A percentile compares a stretch with the other conserved stretches of the same genome.
Evolutionary conservation across 139 green algal species (phyloP).

Genomic region (Yamagishiella unicocca): DNA sequence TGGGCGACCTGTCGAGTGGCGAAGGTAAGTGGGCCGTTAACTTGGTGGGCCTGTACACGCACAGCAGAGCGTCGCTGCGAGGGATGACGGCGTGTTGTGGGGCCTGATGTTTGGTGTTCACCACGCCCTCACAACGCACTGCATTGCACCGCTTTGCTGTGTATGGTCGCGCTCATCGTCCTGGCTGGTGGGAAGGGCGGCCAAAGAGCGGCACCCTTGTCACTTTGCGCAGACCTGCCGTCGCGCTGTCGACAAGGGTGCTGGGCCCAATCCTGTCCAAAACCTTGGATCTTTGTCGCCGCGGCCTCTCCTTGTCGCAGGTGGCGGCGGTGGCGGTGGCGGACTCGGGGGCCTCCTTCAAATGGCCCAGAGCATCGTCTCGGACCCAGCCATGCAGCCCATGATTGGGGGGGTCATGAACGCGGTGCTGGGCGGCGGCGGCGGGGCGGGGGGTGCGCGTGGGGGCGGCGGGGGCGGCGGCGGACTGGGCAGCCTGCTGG

Average conservation of each 20-base stretch:
- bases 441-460: slow-evolving; percentile 16
- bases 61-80: not conserved
- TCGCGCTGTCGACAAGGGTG: too few species aligned
- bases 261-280: too few species aligned
- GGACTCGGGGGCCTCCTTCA: slow-evolving; percentile 61
- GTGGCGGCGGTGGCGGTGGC: slow-evolving; percentile 33
- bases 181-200: too few species aligned
- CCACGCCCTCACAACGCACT: not conserved
- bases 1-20: slow-evolving; percentile 2
- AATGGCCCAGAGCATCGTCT: slow-evolving; percentile 57
- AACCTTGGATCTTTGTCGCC: too few species aligned
- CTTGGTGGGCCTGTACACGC: too few species aligned
- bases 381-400: slow-evolving; percentile 64
- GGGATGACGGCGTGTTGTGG: not conserved
- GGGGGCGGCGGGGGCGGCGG: slow-evolving; percentile 42
- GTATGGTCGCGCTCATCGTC: too few species aligned
- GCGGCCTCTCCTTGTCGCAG: too few species aligned
- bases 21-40: not conserved
- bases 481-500: slow-evolving; percentile 45
- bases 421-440: slow-evolving; percentile 39
- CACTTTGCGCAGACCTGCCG: too few species aligned
- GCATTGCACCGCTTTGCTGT: not conserved
- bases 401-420: slow-evolving; percentile 46
- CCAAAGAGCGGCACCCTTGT: too few species aligned
- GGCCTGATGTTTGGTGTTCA: not conserved